Evolutionary conservation across 2,329 filamentous ascomycete species (phyloP).

Genomic region (Phaeosphaeria sp.): DNA sequence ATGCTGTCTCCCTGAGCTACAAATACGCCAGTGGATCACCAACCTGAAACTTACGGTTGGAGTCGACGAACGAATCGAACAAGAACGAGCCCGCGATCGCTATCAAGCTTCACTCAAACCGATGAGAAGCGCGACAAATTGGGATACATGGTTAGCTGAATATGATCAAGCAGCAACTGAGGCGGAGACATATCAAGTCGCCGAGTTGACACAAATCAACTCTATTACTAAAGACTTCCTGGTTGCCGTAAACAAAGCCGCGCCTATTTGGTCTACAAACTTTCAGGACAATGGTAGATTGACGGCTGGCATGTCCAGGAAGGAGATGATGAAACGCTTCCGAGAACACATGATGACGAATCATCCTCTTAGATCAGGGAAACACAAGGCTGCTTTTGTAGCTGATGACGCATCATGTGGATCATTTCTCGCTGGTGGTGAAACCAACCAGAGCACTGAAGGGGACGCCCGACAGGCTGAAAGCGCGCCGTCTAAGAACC

Average conservation of each 20-base stretch:
- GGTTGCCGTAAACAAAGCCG: background rate
- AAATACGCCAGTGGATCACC: background rate
- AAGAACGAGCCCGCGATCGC: background rate
- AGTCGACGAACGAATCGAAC: background rate
- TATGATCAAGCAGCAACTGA: background rate
- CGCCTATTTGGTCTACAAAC: background rate
- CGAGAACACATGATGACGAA: background rate
- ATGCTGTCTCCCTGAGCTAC: background rate
- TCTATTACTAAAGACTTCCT: background rate
- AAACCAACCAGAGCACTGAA: background rate
- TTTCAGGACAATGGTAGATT: background rate
- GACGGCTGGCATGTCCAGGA: background rate
- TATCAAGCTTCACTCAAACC: background rate
- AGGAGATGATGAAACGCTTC: slow-evolving; percentile 1
- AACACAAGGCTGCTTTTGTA: background rate
- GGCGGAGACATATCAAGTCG: background rate
- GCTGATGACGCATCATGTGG: background rate
- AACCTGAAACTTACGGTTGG: background rate
- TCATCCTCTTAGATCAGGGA: background rate
- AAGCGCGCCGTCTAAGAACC: background rate
- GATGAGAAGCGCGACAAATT: background rate
- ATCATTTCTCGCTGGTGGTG: background rate
- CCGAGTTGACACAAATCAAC: background rate
- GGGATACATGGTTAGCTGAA: background rate
- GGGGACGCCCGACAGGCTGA: background rate